Conservation (phyloP, 2,329 filamentous ascomycete species). For the Pyrenophora graminea region DNA sequence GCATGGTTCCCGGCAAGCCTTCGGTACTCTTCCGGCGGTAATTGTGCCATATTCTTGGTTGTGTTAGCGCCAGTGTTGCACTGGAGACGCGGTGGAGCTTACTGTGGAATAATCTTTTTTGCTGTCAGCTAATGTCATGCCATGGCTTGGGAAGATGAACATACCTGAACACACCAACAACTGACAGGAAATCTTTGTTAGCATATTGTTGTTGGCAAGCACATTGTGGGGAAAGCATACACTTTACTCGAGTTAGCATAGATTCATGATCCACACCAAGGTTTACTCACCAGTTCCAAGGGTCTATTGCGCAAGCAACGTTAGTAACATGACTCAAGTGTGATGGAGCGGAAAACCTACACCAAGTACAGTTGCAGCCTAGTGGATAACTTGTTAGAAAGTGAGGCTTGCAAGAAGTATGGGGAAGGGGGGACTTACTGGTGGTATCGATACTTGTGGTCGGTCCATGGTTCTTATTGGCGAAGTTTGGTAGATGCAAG, state of each 20-base stretch:
- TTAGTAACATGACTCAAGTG: conserved; percentile 19
- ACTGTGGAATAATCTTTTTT: conserved; percentile 42
- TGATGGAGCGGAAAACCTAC: conserved; percentile 28
- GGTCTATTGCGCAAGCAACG: conserved; percentile 29
- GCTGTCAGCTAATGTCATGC: conserved; percentile 16
- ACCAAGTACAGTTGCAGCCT: conserved; percentile 48
- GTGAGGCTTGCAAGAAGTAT: neutral
- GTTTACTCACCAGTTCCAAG: conserved; percentile 43
- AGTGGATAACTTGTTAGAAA: conserved; percentile 26
- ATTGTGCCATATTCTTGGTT: conserved; percentile 61
- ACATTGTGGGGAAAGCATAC: conserved; percentile 17
- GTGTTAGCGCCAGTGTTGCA: conserved; percentile 14
- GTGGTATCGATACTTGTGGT: conserved; percentile 43
- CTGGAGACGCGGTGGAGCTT: conserved; percentile 23
- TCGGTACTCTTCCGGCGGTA: conserved; percentile 65
- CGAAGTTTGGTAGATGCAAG: neutral
- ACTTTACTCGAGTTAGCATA: conserved; percentile 27
- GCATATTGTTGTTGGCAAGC: conserved; percentile 4
- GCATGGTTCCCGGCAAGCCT: conserved; percentile 63
- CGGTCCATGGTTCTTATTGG: conserved; percentile 25
- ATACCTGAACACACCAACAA: conserved; percentile 51
- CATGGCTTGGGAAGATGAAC: neutral
- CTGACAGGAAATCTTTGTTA: conserved; percentile 30
- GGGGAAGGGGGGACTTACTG: conserved; percentile 23
- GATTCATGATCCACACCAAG: neutral